These are phyloP conservation scores for Aspergillus versicolor DNA, from an alignment of 2,329 filamentous ascomycete genomes.

Conservation along the genomic window DNA sequence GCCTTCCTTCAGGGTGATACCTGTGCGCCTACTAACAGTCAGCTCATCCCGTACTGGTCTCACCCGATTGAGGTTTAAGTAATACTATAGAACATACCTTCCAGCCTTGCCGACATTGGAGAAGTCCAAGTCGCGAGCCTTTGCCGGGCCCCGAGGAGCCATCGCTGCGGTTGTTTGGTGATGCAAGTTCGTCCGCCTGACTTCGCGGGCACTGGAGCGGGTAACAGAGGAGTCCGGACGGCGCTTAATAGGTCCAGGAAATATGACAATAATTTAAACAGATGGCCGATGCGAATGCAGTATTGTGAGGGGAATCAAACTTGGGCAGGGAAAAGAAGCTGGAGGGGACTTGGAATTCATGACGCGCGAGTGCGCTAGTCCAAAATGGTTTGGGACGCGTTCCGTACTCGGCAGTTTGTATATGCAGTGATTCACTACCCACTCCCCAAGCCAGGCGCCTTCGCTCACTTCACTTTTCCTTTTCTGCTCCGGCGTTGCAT, in stretches of 20 bases:
- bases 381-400: slow-evolving; percentile 36
- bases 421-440: neutral
- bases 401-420: slow-evolving; percentile 2
- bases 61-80: neutral
- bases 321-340: slow-evolving; percentile 4
- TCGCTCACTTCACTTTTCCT: neutral
- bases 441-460: too few species aligned
- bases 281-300: neutral
- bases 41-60: neutral
- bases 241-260: neutral
- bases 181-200: slow-evolving; percentile 3
- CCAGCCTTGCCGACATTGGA: slow-evolving; percentile 49
- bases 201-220: neutral
- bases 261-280: neutral
- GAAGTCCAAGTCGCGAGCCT: slow-evolving; percentile 48
- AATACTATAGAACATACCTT: slow-evolving; percentile 31
- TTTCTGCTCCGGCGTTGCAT: neutral
- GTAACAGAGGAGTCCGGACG: neutral
- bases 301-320: neutral
- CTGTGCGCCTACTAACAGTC: slow-evolving; percentile 71
- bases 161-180: slow-evolving; percentile 24
- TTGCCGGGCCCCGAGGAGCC: slow-evolving; percentile 41
- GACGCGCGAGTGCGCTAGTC: slow-evolving; percentile 32
- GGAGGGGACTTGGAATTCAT: slow-evolving; percentile 22
- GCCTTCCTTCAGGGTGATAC: slow-evolving; percentile 76